phyloP scores from a whole-genome alignment of 768 basidiomycete species.

The Termitomyces sp. region DNA sequence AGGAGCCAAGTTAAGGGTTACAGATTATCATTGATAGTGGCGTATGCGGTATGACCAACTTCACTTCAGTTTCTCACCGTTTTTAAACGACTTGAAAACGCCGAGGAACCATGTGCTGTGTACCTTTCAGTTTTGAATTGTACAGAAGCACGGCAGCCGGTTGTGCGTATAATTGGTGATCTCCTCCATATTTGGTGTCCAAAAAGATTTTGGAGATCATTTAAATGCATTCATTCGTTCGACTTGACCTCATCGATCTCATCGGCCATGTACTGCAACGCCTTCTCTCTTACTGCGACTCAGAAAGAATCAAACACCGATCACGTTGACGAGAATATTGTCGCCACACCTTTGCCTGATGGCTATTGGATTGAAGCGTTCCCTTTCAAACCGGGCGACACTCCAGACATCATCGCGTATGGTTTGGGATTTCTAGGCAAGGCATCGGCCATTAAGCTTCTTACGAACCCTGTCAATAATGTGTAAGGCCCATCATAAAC shows the following conservation, averaged over 20 bases:
- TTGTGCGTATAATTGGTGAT: not conserved
- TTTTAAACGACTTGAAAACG: not conserved
- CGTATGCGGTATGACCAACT: too few relatives aligned
- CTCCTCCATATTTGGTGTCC: not conserved
- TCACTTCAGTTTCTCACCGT: too few relatives aligned
- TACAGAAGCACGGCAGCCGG: not conserved
- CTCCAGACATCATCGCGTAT: not conserved
- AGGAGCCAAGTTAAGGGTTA: too few relatives aligned
- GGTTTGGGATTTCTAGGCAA: not conserved
- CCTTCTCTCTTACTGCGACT: not conserved
- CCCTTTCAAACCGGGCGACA: not conserved
- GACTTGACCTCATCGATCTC: too few relatives aligned
- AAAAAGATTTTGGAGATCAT: not conserved
- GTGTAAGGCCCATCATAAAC: not conserved
- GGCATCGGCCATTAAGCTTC: not conserved
- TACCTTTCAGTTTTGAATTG: too few relatives aligned
- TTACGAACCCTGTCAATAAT: not conserved
- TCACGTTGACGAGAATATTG: not conserved
- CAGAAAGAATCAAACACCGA: not conserved
- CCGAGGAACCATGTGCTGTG: not conserved
- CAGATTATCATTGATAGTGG: too few relatives aligned
- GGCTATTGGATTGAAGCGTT: not conserved
- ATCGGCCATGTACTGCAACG: not conserved
- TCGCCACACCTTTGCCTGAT: not conserved
- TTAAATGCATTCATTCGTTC: not conserved